A percentile compares a stretch with the other conserved stretches of the same genome.
Evolutionary conservation across 305 asterid genomes (phyloP).

Genomic region (Fraxinus nigra): DNA sequence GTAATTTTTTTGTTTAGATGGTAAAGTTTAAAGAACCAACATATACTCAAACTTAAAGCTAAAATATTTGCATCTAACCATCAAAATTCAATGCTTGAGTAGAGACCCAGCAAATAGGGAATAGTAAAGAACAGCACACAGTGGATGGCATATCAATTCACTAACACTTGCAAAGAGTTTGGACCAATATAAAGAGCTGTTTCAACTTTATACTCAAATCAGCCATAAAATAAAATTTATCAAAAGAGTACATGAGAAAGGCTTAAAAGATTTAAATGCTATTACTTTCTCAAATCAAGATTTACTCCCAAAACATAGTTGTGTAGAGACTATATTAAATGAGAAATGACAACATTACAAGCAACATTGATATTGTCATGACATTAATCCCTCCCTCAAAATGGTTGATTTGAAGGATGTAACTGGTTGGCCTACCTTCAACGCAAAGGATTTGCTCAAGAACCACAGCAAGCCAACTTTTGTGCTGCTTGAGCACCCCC

Average conservation of each 20-base stretch:
- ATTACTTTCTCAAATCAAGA: slow-evolving; percentile 25
- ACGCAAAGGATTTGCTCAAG: slow-evolving; percentile 33
- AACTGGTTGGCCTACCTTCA: slow-evolving; percentile 25
- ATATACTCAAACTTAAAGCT: neutral
- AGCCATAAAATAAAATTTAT: slow-evolving; percentile 9
- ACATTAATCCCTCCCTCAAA: slow-evolving; percentile 33
- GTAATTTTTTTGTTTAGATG: neutral
- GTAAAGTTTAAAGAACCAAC: neutral
- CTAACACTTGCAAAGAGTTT: neutral
- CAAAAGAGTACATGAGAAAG: slow-evolving; percentile 12
- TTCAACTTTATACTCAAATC: slow-evolving; percentile 5
- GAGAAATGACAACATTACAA: slow-evolving; percentile 37
- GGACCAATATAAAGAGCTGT: neutral
- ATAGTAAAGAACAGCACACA: neutral
- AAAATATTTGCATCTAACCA: neutral
- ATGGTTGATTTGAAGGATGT: slow-evolving; percentile 33
- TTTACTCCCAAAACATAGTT: slow-evolving; percentile 23
- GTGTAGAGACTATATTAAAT: slow-evolving; percentile 29
- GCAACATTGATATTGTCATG: slow-evolving; percentile 33
- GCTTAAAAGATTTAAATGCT: slow-evolving; percentile 12
- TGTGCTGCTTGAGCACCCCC: slow-evolving; percentile 57
- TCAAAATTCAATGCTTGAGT: neutral
- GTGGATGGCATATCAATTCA: neutral
- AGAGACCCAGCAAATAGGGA: neutral
- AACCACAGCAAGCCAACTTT: slow-evolving; percentile 85